Evolutionary conservation across 371 early-diverging fungal genomes (phyloP).

Genomic region (Dinochytrium kinnereticum): DNA sequence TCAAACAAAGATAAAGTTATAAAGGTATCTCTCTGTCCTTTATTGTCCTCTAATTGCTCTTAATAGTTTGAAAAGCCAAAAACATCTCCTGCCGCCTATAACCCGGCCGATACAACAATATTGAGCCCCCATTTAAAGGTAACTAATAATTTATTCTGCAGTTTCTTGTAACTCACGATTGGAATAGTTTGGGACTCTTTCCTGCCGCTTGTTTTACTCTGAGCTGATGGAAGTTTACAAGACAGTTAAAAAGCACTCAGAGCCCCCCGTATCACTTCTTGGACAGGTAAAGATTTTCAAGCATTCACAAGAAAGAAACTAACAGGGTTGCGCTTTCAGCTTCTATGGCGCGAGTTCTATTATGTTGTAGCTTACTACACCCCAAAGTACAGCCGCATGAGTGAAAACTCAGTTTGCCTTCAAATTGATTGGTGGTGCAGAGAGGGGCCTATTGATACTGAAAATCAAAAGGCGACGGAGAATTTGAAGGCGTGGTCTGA

Average conservation of each 20-base stretch:
- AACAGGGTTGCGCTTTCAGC: too few species aligned
- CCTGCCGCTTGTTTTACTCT: conserved; percentile 29
- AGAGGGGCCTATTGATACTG: conserved; percentile 19
- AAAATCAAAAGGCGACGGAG: conserved; percentile 20
- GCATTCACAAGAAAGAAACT: too few species aligned
- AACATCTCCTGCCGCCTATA: conserved; percentile 37
- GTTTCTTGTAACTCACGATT: background rate
- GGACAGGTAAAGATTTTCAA: conserved; percentile 40
- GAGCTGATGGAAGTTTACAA: conserved; percentile 25
- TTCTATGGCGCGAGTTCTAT: conserved; percentile 44
- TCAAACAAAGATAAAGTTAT: conserved; percentile 16
- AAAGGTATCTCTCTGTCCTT: background rate
- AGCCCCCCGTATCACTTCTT: conserved; percentile 40
- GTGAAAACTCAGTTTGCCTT: conserved; percentile 30
- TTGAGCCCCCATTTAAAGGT: conserved; percentile 30
- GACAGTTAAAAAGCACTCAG: conserved; percentile 13
- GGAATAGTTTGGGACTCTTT: conserved; percentile 33
- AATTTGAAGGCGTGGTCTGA: conserved; percentile 30
- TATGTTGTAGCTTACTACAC: conserved; percentile 23
- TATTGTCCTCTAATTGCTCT: background rate
- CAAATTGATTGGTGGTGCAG: conserved; percentile 27
- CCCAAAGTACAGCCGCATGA: conserved; percentile 29
- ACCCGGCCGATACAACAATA: conserved; percentile 41
- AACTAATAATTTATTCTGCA: background rate
- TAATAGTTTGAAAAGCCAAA: conserved; percentile 42